Conservation (phyloP, 768 basidiomycete genomes). For the Kwoniella heveanensis region DNA sequence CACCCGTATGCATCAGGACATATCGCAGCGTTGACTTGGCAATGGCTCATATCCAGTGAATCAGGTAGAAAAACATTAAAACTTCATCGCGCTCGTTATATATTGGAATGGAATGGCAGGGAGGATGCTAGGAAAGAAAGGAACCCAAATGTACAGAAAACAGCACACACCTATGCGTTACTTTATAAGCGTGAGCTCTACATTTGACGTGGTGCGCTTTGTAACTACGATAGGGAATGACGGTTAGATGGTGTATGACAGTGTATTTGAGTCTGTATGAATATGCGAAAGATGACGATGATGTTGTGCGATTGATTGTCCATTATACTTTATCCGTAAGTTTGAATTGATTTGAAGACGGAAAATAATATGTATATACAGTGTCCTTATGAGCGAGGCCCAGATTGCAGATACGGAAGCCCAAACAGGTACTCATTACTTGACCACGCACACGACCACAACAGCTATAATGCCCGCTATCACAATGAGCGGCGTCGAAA, state of each 20-base stretch:
- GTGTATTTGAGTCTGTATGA: neutral
- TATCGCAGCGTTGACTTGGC: no score
- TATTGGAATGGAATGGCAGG: neutral
- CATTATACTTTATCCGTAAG: neutral
- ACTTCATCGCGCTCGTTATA: neutral
- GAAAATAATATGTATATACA: neutral
- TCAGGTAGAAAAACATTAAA: neutral
- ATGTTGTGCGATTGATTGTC: neutral
- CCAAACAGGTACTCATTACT: neutral
- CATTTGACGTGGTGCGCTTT: no score
- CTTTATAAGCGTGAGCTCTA: no score
- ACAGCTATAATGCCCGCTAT: constrained; percentile 13
- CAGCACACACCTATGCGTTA: no score
- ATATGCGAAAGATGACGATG: neutral
- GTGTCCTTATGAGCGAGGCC: neutral
- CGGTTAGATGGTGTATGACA: no score
- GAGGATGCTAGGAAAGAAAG: no score
- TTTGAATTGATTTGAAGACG: neutral
- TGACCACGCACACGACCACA: constrained; percentile 2
- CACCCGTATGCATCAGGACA: no score
- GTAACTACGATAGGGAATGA: no score
- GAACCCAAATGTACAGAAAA: no score
- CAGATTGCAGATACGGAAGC: no score
- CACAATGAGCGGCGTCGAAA: constrained; percentile 6
- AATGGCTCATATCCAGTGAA: no score